Percentiles rank a stretch among this genome's conserved stretches.
Evolutionary conservation across 768 basidiomycete species (phyloP).

Genomic region (Imleria badia): DNA sequence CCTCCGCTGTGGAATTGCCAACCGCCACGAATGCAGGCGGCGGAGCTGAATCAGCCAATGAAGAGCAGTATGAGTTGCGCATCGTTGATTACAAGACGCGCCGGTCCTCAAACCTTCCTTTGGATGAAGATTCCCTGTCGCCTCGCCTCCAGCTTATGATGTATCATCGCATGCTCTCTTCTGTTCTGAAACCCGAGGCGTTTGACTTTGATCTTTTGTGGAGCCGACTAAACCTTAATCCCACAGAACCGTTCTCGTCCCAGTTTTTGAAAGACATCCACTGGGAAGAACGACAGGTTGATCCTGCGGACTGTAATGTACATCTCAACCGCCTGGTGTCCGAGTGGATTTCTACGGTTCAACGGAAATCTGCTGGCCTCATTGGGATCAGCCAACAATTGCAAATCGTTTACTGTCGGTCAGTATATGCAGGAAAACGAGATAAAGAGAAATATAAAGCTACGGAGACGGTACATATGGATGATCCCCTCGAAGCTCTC

Average conservation of each 20-base stretch:
- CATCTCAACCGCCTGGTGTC: conserved; percentile 33
- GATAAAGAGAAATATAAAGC: conserved; percentile 3
- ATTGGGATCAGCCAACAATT: conserved; percentile 35
- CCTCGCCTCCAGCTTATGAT: conserved; percentile 76
- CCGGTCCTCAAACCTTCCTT: conserved; percentile 46
- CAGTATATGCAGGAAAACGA: conserved; percentile 3
- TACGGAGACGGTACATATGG: conserved; percentile 1
- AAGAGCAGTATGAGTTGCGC: conserved; percentile 35
- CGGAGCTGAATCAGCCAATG: background rate
- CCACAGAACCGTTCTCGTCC: conserved; percentile 46
- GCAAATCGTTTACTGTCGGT: conserved; percentile 41
- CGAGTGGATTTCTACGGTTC: conserved; percentile 32
- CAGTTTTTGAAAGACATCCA: conserved; percentile 41
- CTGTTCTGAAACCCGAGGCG: conserved; percentile 42
- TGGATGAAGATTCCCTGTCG: conserved; percentile 54
- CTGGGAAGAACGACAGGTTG: conserved; percentile 18
- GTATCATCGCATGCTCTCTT: conserved; percentile 64
- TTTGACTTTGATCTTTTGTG: conserved; percentile 59
- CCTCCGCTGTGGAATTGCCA: background rate
- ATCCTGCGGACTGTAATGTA: conserved; percentile 20
- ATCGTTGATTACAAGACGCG: conserved; percentile 76
- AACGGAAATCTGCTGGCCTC: conserved; percentile 23
- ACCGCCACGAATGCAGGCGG: background rate
- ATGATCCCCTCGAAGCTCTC: conserved; percentile 16
- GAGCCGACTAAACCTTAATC: conserved; percentile 44